phyloP scores from a whole-genome alignment of 352 stramenopile species.

The Phytophthora ohioensis region DNA sequence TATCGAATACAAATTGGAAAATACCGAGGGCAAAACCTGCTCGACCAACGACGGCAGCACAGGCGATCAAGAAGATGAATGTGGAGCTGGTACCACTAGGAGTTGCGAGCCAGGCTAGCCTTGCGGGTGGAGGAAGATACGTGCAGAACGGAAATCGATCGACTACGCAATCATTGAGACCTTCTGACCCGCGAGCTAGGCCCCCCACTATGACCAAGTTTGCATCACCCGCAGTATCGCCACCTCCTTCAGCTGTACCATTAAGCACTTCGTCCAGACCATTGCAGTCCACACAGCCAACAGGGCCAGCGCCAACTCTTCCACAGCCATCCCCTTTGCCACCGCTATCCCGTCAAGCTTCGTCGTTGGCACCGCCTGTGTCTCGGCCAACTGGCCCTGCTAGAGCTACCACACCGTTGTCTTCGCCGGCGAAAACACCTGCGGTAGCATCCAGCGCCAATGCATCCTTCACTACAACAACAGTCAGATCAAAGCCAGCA shows the following conservation, averaged over 20 bases:
- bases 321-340: constrained; percentile 17
- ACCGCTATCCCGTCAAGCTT: constrained; percentile 9
- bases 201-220: constrained; percentile 33
- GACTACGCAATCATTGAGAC: constrained; percentile 25
- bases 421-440: constrained; percentile 10
- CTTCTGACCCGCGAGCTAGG: constrained; percentile 20
- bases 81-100: constrained; percentile 68
- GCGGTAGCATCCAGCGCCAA: not conserved
- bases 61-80: constrained; percentile 48
- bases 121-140: constrained; percentile 66
- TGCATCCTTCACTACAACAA: not conserved
- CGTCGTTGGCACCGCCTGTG: not conserved
- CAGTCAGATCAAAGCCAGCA: not conserved
- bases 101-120: constrained; percentile 32
- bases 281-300: constrained; percentile 5
- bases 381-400: constrained; percentile 2
- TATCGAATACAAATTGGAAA: constrained; percentile 19
- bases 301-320: not conserved
- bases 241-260: not conserved
- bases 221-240: not conserved
- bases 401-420: constrained; percentile 15
- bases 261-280: constrained; percentile 13
- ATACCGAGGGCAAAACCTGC: constrained; percentile 23
- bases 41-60: constrained; percentile 34
- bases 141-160: constrained; percentile 73